A percentile compares a stretch with the other conserved stretches of the same genome.
Evolutionary conservation across 345 rosid genomes (phyloP).

Genomic region (Psidium guajava): DNA sequence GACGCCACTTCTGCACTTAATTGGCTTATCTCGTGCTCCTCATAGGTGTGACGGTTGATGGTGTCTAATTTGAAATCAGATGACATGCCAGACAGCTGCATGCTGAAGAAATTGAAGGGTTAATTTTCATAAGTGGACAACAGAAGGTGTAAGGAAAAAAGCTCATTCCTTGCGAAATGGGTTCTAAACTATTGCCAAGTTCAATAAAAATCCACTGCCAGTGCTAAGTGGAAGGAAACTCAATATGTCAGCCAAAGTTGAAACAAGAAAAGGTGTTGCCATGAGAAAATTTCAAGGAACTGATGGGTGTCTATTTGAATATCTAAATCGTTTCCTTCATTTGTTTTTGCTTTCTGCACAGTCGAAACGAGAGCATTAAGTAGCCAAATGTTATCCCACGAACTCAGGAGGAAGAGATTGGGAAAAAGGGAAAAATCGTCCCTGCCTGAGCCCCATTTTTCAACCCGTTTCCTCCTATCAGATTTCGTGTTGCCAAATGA

Average conservation of each 20-base stretch:
- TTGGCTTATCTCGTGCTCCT: conserved; percentile 17
- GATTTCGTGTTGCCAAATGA: background rate
- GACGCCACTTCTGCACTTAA: conserved; percentile 8
- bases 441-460: background rate
- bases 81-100: conserved; percentile 33
- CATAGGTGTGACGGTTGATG: conserved; percentile 17
- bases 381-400: background rate
- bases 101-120: background rate
- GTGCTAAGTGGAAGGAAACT: background rate
- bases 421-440: background rate
- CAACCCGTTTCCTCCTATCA: background rate
- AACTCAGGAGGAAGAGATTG: background rate
- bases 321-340: background rate
- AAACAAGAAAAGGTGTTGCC: background rate
- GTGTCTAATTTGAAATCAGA: conserved; percentile 34
- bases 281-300: background rate
- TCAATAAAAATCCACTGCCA: background rate
- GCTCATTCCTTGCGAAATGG: background rate
- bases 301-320: background rate
- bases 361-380: background rate
- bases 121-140: background rate
- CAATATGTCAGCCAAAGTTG: background rate
- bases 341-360: background rate
- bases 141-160: background rate
- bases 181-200: background rate